Evolutionary conservation across 306 rosid genomes (phyloP).

Genomic region (Pueraria montana): DNA sequence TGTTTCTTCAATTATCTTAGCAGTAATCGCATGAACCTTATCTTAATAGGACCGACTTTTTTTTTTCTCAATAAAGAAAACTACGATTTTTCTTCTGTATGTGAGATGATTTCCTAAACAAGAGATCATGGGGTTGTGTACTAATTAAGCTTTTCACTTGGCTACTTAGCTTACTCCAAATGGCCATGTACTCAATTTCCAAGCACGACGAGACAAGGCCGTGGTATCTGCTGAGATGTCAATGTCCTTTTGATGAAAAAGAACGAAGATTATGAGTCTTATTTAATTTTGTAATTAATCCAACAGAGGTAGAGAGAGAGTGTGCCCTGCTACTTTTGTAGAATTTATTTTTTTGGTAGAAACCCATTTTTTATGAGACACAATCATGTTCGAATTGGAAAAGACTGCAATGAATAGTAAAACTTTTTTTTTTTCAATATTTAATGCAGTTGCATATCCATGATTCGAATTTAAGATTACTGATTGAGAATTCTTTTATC

Average conservation of each 20-base stretch:
- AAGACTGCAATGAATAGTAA: no score
- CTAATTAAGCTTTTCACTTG: constrained; percentile 23
- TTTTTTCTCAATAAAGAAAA: neutral
- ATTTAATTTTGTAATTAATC: constrained; percentile 24
- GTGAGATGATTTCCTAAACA: neutral
- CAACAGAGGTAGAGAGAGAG: neutral
- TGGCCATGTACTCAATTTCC: constrained; percentile 36
- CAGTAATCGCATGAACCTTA: constrained; percentile 17
- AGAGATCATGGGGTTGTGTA: constrained; percentile 40
- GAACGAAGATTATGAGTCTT: neutral
- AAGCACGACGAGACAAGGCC: constrained; percentile 43
- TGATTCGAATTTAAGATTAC: no score
- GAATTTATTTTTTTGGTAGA: no score
- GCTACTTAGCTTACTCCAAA: constrained; percentile 38
- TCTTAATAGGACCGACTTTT: constrained; percentile 19
- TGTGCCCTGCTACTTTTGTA: neutral
- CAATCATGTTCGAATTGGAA: no score
- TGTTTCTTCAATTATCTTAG: constrained; percentile 11
- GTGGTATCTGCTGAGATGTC: constrained; percentile 48
- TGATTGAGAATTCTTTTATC: no score
- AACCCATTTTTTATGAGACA: no score
- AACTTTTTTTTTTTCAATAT: no score
- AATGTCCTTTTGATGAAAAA: constrained; percentile 34
- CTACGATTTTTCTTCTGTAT: neutral
- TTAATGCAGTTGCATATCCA: no score